phyloP scores from a whole-genome alignment of 2,329 filamentous ascomycete species.

The Epichloe elymi region DNA sequence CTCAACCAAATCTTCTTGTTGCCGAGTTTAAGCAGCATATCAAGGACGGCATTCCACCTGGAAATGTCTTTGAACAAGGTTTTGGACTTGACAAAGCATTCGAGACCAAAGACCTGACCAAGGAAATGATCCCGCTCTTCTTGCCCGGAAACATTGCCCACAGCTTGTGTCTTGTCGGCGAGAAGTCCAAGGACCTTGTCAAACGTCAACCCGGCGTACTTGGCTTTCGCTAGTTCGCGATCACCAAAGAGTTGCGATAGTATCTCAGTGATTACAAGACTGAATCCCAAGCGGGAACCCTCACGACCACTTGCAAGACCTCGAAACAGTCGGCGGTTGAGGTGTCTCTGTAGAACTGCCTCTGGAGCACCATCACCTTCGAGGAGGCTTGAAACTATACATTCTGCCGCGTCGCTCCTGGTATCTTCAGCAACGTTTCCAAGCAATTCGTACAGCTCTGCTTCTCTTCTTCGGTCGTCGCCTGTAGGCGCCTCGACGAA shows the following conservation, averaged over 20 bases:
- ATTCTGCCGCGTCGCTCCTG: slow-evolving; percentile 44
- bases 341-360: slow-evolving; percentile 40
- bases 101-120: slow-evolving; percentile 75
- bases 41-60: slow-evolving; percentile 55
- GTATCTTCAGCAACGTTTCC: slow-evolving; percentile 44
- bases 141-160: slow-evolving; percentile 45
- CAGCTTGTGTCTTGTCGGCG: slow-evolving; percentile 40
- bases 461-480: slow-evolving; percentile 45
- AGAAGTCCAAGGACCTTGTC: slow-evolving; percentile 40
- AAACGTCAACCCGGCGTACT: slow-evolving; percentile 42
- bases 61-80: slow-evolving; percentile 50
- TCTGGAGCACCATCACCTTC: slow-evolving; percentile 36
- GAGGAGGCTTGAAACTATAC: slow-evolving; percentile 43
- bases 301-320: slow-evolving; percentile 85
- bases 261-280: slow-evolving; percentile 73
- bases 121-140: slow-evolving; percentile 79
- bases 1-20: slow-evolving; percentile 80
- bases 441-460: slow-evolving; percentile 46
- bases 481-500: slow-evolving; percentile 40
- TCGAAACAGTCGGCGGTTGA: slow-evolving; percentile 61
- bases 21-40: slow-evolving; percentile 59
- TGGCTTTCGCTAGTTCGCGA: slow-evolving; percentile 28
- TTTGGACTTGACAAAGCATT: slow-evolving; percentile 70
- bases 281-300: slow-evolving; percentile 78
- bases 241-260: slow-evolving; percentile 55